Evolutionary conservation across 257 asterid genomes (phyloP).

Genomic region (Solanum verrucosum): DNA sequence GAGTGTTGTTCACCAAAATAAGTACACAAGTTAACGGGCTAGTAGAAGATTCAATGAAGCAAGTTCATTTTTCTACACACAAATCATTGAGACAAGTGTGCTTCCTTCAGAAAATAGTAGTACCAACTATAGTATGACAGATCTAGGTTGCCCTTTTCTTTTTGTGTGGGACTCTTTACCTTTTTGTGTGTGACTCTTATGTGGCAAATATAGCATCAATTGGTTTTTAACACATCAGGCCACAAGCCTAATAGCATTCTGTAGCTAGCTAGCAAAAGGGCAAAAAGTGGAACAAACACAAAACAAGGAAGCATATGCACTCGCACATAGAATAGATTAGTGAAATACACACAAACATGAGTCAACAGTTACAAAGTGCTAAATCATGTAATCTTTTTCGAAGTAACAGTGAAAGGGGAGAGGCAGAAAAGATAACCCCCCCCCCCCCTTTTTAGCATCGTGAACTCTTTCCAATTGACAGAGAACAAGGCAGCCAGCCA

Average conservation of each 20-base stretch:
- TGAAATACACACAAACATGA: background rate
- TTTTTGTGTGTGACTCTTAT: background rate
- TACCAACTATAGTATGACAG: background rate
- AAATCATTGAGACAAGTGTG: background rate
- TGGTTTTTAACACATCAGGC: background rate
- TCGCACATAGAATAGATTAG: background rate
- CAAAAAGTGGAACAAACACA: background rate
- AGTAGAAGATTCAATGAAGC: background rate
- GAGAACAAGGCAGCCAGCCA: background rate
- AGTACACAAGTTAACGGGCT: background rate
- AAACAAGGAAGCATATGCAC: background rate
- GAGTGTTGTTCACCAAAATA: background rate
- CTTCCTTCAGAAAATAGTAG: background rate
- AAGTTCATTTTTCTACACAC: background rate
- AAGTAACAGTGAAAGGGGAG: background rate
- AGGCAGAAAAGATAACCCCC: background rate
- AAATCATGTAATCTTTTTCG: background rate
- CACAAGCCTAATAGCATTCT: background rate
- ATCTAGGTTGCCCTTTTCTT: background rate
- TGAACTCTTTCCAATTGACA: background rate
- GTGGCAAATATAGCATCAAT: background rate
- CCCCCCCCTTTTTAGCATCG: background rate
- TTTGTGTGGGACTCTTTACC: background rate
- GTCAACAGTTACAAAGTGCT: background rate
- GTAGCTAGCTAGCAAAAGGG: background rate